Evolutionary conservation across 2,329 filamentous ascomycete genomes (phyloP), one percentile per base, ranked within the genome.

Genomic region (Nemania sp.): DNA sequence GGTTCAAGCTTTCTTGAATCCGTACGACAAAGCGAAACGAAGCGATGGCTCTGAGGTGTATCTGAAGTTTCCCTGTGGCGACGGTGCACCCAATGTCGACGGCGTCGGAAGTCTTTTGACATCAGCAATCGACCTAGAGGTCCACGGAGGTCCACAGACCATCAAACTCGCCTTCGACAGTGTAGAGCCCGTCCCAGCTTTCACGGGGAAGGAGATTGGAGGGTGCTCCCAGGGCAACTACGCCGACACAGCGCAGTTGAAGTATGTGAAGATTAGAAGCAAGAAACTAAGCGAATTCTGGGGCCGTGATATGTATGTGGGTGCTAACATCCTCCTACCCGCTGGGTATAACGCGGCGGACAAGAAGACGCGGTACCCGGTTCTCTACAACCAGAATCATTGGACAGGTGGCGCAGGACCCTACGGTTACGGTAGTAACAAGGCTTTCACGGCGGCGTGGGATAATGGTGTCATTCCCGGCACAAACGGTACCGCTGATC

Each of bases 221-320:
- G 66, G 63, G 13, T 73, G 71, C 65, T 66, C 51, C 5, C 72
- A 73, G 26, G 72, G 72, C 41, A 73, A 73, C 45, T 73, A 73
- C 18, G 71, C 58, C 13, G 71, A 73, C 35, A 72, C 64, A 15
- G 56, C 64, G 49, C 62, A 51, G 3, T 58, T 73, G 38, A 73
- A 73, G 55, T 68, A 72, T 41, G 70, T 73, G 15, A 73, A 73
- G 66, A 73, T 73, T 41, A 71, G 53, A 53, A 73, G 71, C 53
- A 62, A 67, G 43, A 68, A 63, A 38, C 63, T 73, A 15, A 70
- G 64, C 53, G 24, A 64, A 29, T 73, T 73, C 60, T 73, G 72
- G 72, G 68, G 66, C 26, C 71, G 72, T 54, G 72, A 74, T 64
- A 74, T 73, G 71, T 74, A 74, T 58, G 71, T 73, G 10, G 72